Evolutionary conservation across 257 asterid species (phyloP).

Genomic region (Jaltomata sinuosa): DNA sequence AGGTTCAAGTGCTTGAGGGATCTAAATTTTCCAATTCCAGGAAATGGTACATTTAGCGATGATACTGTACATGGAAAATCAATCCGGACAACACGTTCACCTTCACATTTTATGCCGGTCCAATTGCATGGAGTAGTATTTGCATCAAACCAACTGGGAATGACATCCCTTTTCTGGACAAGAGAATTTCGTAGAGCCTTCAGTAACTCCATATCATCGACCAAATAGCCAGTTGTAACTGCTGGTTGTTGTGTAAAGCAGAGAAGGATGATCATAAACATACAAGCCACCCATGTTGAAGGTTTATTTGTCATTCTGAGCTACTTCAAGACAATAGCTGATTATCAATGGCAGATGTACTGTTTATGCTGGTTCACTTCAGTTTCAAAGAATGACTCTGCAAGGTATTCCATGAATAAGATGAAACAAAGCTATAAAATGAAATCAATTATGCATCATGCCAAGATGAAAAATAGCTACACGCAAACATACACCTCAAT

Average conservation of each 20-base stretch:
- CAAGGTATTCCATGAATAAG: background rate
- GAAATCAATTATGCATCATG: background rate
- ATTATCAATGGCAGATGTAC: background rate
- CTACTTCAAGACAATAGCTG: background rate
- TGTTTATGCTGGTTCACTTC: background rate
- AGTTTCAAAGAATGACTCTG: background rate
- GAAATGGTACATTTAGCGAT: constrained; percentile 42
- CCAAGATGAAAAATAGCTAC: background rate
- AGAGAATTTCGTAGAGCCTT: constrained; percentile 32
- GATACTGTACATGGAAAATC: constrained; percentile 24
- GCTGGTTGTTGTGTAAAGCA: constrained; percentile 8
- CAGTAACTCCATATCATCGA: constrained; percentile 24
- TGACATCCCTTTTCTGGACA: constrained; percentile 7
- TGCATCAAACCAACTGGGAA: constrained; percentile 41
- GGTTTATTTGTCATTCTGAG: constrained; percentile 6
- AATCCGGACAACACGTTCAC: constrained; percentile 22
- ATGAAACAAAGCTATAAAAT: background rate
- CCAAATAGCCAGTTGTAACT: constrained; percentile 8
- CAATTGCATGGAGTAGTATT: constrained; percentile 47
- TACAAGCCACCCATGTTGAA: constrained; percentile 1
- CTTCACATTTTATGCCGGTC: constrained; percentile 56
- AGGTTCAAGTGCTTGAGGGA: constrained; percentile 49
- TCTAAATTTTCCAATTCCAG: constrained; percentile 29
- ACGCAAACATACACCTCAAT: background rate
- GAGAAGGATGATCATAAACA: constrained; percentile 18